A percentile compares a stretch with the other conserved stretches of the same genome.
Conservation (phyloP, 2,329 filamentous ascomycete genomes). For the Didymella pomorum region DNA sequence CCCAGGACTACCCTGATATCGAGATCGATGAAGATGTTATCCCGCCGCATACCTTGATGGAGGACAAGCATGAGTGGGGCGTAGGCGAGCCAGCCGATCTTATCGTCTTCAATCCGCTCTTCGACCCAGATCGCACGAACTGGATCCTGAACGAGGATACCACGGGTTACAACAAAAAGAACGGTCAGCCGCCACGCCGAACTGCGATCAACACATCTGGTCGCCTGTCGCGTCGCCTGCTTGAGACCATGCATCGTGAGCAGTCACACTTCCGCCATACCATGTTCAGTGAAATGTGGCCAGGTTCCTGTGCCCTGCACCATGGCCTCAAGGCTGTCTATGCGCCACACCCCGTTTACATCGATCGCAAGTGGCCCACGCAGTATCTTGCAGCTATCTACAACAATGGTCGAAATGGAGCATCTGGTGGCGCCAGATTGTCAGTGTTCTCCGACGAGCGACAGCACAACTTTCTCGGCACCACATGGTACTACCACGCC, state of each 20-base stretch:
- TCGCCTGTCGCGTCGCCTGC: slow-evolving; percentile 70
- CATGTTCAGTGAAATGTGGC: slow-evolving; percentile 85
- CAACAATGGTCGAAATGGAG: slow-evolving; percentile 63
- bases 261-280: slow-evolving; percentile 71
- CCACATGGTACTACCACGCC: slow-evolving; percentile 63
- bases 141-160: slow-evolving; percentile 77
- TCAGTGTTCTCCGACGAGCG: slow-evolving; percentile 60
- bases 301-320: slow-evolving; percentile 73
- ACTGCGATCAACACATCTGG: slow-evolving; percentile 76
- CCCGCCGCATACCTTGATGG: slow-evolving; percentile 64
- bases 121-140: slow-evolving; percentile 73
- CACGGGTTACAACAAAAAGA: slow-evolving; percentile 69
- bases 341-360: slow-evolving; percentile 64
- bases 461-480: slow-evolving; percentile 63
- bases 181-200: slow-evolving; percentile 69
- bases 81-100: slow-evolving; percentile 77
- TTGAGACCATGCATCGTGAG: slow-evolving; percentile 78
- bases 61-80: slow-evolving; percentile 68
- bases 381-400: slow-evolving; percentile 63
- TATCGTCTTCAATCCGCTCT: slow-evolving; percentile 80
- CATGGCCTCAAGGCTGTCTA: slow-evolving; percentile 81
- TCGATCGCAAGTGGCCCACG: slow-evolving; percentile 64
- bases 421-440: slow-evolving; percentile 58
- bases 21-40: slow-evolving; percentile 63
- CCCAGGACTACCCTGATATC: slow-evolving; percentile 54